phyloP scores from a whole-genome alignment of 2,329 filamentous ascomycete species.

The Microdochium paspali region DNA sequence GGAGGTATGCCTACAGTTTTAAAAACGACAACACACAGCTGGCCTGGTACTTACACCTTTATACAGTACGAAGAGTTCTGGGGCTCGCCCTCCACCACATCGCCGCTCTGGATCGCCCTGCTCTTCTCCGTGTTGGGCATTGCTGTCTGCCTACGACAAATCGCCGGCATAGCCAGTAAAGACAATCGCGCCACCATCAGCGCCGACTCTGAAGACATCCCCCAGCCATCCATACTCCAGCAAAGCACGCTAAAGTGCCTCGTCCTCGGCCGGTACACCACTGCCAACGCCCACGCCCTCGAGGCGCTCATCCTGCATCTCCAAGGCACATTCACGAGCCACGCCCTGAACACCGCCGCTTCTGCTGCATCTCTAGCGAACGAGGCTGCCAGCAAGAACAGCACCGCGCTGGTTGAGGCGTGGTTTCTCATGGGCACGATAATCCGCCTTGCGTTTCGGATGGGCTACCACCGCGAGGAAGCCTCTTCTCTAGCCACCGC shows the following conservation, averaged over 20 bases:
- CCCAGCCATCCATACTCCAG: conserved; percentile 6
- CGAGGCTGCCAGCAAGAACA: conserved; percentile 6
- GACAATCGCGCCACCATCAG: not conserved
- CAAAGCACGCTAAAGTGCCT: conserved; percentile 13
- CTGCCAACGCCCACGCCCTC: conserved; percentile 23
- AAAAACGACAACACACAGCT: not conserved
- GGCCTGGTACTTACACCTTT: not conserved
- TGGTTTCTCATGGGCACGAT: conserved; percentile 30
- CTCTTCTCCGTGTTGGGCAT: conserved; percentile 25
- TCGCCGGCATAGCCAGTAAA: not conserved
- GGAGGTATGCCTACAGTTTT: conserved; percentile 8
- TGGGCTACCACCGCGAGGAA: conserved; percentile 31
- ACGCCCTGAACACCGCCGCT: not conserved
- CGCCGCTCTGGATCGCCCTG: conserved; percentile 26
- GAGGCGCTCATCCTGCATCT: conserved; percentile 26
- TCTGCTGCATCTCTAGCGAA: not conserved
- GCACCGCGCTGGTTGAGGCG: conserved; percentile 19
- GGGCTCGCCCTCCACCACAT: conserved; percentile 17
- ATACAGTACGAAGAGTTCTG: conserved; percentile 25
- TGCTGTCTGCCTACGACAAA: conserved; percentile 9
- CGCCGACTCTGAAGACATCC: too few species aligned
- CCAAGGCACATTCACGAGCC: conserved; percentile 9
- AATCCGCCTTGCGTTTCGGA: conserved; percentile 25
- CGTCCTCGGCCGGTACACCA: conserved; percentile 18
- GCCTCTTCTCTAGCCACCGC: conserved; percentile 5